Base-by-base conservation (phyloP, 1,139 yeast species). In the Debaryomycetaceae sp. region DNA sequence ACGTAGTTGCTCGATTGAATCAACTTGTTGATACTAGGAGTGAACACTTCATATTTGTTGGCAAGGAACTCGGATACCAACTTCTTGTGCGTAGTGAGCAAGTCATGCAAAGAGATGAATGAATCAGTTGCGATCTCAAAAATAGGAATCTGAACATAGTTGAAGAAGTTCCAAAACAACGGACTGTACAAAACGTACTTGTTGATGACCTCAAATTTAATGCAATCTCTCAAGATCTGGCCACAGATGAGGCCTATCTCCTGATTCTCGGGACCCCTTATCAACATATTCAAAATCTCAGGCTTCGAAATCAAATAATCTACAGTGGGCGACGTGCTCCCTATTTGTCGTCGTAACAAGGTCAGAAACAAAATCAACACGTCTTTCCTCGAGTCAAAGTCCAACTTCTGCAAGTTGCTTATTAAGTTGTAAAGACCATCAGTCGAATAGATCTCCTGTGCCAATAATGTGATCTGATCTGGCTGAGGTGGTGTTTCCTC, bases 51-150 rank as follows among this genome's bases (percentile, higher is more conserved):
- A 42, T 79, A 71, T 52, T 82, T 78, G 7, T 58, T 62, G 55
- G 73, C 56, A 51, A 89, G 74, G 53, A 88, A 91, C 38, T 81
- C 88, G 4, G 86, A 70, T 0, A 86, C 88, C 26, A 84, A 58
- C 50, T 73, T 74, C 51, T 81, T 80, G 62, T 89, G 96, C 4
- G 70, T 58, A 0, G 91, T 81, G 43, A 92, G 69, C 33, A 87
- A 65, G 47, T 83, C 92, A 56, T 74, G 75, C 51, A 86, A 64
- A 31, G 92, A 87, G 38, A 84, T 81, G 63, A 92, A 87, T 1
- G 96, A 79, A 59, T 89, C 96, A 1, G 96, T 87, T 40, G 96
- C 91, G 26, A 87, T 79, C 62, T 92, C 98, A 65, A 92, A 92
- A 22, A 85, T 80, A 3, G 83, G 83, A 35, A 77, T 70, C 51